These are phyloP conservation scores for Vachellia collinsii DNA, from an alignment of 306 rosid species.

Conservation along the genomic window DNA sequence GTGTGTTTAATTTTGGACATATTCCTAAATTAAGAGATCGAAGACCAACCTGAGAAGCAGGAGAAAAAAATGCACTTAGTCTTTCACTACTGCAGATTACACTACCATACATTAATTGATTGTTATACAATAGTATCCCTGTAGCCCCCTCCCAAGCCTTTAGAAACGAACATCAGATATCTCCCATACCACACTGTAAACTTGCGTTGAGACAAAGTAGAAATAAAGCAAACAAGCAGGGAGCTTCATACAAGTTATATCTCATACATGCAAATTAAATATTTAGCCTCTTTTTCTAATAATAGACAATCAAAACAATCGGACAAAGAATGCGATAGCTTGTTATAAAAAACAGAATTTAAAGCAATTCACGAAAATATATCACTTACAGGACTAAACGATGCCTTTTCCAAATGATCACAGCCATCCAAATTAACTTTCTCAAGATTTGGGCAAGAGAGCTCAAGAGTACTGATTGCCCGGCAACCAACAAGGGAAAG, in stretches of 20 bases:
- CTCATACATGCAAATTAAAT: constrained; percentile 1
- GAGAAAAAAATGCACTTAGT: constrained; percentile 19
- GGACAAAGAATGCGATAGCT: not conserved
- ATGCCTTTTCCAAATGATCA: constrained; percentile 88
- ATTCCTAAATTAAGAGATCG: constrained; percentile 89
- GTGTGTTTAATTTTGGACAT: constrained; percentile 84
- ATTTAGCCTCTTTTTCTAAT: constrained; percentile 20
- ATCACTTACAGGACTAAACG: constrained; percentile 85
- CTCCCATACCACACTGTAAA: not conserved
- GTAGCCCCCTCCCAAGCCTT: constrained; percentile 13
- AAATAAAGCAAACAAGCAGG: constrained; percentile 22
- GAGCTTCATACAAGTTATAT: not conserved
- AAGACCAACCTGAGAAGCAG: constrained; percentile 80
- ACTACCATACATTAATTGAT: constrained; percentile 8
- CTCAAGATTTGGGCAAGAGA: constrained; percentile 83
- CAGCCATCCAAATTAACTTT: constrained; percentile 94
- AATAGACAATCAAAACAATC: constrained; percentile 15
- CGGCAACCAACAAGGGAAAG: constrained; percentile 98
- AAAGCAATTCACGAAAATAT: constrained; percentile 20
- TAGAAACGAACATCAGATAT: not conserved
- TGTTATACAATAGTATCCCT: constrained; percentile 2
- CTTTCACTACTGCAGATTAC: constrained; percentile 7
- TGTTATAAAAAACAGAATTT: not conserved
- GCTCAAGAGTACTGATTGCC: constrained; percentile 73
- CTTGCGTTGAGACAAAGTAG: constrained; percentile 18